Evolutionary conservation across 2,329 filamentous ascomycete genomes (phyloP), one percentile per base, ranked within the genome.

Genomic region (Xylaria sp.): DNA sequence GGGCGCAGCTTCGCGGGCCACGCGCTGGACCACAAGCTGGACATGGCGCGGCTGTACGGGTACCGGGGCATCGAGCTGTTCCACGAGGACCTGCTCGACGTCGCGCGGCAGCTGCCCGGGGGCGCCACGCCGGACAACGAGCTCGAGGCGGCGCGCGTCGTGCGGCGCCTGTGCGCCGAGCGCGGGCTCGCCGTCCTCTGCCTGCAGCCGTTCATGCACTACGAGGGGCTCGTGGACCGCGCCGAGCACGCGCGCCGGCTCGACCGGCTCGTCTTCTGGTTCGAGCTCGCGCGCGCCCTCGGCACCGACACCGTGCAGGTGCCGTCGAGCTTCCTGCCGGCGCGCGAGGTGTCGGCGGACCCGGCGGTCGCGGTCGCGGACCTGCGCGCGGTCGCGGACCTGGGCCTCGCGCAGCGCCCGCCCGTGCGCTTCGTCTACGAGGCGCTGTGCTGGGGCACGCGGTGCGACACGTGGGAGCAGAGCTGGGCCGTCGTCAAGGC

Each of bases 131-230:
- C 72, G 13, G 65, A 74, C 8, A 78, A 78, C 60, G 77, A 86
- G 38, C 63, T 89, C 18, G 66, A 74, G 5, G 88, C 87, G 1
- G 87, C 89, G 21, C 68, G 71, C 2, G 72, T 79, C 44, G 80
- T 90, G 54, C 77, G 76, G 21, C 65, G 72, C 0, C 76, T 91
- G 40, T 90, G 86, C 71, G 70, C 76, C 20, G 73, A 76, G 2
- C 77, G 83, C 21, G 70, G 68, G 26, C 77, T 91, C 19, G 64
- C 74, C 8, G 82, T 91, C 61, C 77, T 91, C 61, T 87, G 84
- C 57, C 78, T 92, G 0, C 89, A 91, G 66, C 90, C 90, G 0
- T 92, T 93, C 68, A 82, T 83, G 74, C 84, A 91, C 72, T 92
- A 89, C 71, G 90, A 92, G 61, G 90, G 90, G 1, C 78, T 92